These are phyloP conservation scores for Xylariales sp. DNA, from an alignment of 2,329 filamentous ascomycete species.

Conservation along the genomic window DNA sequence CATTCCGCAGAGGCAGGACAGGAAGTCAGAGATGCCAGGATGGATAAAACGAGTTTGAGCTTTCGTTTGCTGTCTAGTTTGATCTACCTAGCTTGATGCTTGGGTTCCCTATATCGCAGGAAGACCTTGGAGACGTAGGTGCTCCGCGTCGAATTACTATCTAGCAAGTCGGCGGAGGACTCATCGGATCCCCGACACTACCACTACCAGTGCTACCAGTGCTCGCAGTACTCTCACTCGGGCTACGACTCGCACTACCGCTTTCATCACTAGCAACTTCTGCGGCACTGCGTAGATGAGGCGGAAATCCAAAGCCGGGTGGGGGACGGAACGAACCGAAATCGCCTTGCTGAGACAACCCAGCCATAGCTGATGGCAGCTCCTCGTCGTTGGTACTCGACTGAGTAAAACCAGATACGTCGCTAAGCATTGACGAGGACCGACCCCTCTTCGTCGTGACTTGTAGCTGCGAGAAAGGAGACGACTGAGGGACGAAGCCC, in stretches of 20 bases:
- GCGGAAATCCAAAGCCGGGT: conserved; percentile 22
- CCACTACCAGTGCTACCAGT: conserved; percentile 40
- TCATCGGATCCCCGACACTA: conserved; percentile 48
- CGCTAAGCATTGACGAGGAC: conserved; percentile 63
- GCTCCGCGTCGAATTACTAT: no score
- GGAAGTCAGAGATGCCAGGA: no score
- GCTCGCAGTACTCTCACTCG: conserved; percentile 41
- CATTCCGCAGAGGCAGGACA: no score
- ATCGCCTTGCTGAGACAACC: neutral
- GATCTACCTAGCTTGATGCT: no score
- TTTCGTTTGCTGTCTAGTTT: no score
- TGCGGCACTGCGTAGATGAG: conserved; percentile 20
- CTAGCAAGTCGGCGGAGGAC: conserved; percentile 33
- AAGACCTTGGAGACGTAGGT: no score
- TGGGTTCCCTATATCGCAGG: no score
- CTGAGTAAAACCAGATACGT: conserved; percentile 63
- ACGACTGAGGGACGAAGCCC: conserved; percentile 30
- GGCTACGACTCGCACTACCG: conserved; percentile 35
- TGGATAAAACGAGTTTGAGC: no score
- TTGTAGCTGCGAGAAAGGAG: conserved; percentile 27
- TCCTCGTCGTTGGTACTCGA: conserved; percentile 50
- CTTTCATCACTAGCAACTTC: conserved; percentile 33
- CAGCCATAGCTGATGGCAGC: conserved; percentile 6
- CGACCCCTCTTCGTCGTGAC: conserved; percentile 44
- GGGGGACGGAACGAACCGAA: conserved; percentile 15